These are phyloP conservation scores for Pulveroboletus sp. DNA, from an alignment of 768 basidiomycete genomes.

Conservation along the genomic window DNA sequence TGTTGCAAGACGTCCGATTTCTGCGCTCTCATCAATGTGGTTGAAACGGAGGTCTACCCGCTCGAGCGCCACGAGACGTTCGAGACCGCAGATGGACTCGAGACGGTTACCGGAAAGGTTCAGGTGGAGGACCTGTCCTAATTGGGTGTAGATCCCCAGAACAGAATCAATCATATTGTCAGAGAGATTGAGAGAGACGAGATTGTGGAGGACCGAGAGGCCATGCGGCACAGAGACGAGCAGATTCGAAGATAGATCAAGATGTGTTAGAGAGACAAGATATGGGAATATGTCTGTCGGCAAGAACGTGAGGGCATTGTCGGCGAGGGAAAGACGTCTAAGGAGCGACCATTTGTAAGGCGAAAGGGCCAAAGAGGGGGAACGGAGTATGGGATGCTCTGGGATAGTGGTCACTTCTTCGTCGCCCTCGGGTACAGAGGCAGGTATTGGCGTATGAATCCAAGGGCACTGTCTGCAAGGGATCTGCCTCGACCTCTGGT, in stretches of 20 bases:
- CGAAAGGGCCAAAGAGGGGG: constrained; percentile 41
- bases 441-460: constrained; percentile 47
- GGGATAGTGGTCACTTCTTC: constrained; percentile 22
- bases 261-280: constrained; percentile 70
- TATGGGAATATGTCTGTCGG: constrained; percentile 62
- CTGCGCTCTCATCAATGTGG: constrained; percentile 72
- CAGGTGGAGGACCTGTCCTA: constrained; percentile 72
- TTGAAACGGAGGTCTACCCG: constrained; percentile 82
- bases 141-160: constrained; percentile 75
- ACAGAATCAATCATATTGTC: constrained; percentile 98
- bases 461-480: constrained; percentile 44
- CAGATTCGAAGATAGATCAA: constrained; percentile 89
- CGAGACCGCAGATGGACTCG: constrained; percentile 92
- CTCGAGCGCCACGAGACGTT: constrained; percentile 80
- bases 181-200: constrained; percentile 88
- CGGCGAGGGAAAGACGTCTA: constrained; percentile 68
- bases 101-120: constrained; percentile 85
- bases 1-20: constrained; percentile 76
- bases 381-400: constrained; percentile 19
- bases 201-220: constrained; percentile 67
- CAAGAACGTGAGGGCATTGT: constrained; percentile 78
- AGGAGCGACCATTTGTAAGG: constrained; percentile 70
- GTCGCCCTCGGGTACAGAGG: constrained; percentile 51
- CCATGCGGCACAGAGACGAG: constrained; percentile 83
- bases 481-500: constrained; percentile 43